Conservation (phyloP, 352 stramenopile genomes). For the Hyaloperonospora arabidopsidis region DNA sequence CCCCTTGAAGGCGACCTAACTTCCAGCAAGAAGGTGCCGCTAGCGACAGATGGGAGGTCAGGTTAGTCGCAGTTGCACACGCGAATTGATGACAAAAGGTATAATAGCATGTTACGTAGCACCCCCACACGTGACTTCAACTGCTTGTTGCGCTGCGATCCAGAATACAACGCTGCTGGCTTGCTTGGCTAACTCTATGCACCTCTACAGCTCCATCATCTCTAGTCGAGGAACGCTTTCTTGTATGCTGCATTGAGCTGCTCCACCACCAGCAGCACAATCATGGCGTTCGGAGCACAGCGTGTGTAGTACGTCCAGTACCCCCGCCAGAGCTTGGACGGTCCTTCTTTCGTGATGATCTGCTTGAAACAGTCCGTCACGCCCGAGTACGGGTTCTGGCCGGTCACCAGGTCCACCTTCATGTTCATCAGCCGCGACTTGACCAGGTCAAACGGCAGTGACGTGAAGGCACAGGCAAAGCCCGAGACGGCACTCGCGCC, state of each 20-base stretch:
- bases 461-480: conserved; percentile 96
- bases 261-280: conserved; percentile 97
- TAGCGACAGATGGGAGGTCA: background rate
- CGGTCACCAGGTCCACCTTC: conserved; percentile 86
- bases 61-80: conserved; percentile 9
- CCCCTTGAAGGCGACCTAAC: background rate
- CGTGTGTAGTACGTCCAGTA: conserved; percentile 98
- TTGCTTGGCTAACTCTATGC: conserved; percentile 7
- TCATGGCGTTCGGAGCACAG: conserved; percentile 99
- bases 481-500: conserved; percentile 91
- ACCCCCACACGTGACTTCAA: too few species aligned
- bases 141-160: conserved; percentile 9
- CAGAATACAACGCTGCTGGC: too few species aligned
- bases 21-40: background rate
- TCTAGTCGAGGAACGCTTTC: conserved; percentile 48
- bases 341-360: conserved; percentile 93
- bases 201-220: too few species aligned
- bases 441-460: conserved; percentile 97
- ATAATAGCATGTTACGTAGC: conserved; percentile 22
- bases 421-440: conserved; percentile 98
- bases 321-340: conserved; percentile 92
- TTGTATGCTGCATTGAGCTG: conserved; percentile 88
- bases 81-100: conserved; percentile 14
- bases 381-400: conserved; percentile 91
- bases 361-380: conserved; percentile 93